Percentiles rank a stretch among this genome's conserved stretches.
Evolutionary conservation across 768 basidiomycete species (phyloP).

Genomic region (Lyophyllum shimeji): DNA sequence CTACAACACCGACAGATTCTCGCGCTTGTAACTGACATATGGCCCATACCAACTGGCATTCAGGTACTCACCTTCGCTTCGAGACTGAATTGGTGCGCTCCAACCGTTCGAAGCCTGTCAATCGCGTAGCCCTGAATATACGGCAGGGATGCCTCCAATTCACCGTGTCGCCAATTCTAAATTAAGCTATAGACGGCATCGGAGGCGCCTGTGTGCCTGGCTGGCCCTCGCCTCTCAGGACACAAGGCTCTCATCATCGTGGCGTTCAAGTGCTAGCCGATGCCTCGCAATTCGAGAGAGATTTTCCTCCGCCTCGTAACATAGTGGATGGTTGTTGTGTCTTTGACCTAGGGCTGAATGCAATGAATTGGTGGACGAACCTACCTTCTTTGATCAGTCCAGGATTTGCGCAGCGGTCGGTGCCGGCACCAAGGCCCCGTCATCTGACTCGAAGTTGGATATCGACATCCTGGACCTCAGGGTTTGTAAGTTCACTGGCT

Average conservation of each 20-base stretch:
- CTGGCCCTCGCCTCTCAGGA: not conserved
- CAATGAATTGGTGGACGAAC: not conserved
- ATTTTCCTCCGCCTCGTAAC: not conserved
- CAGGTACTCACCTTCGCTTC: not conserved
- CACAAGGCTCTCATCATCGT: not conserved
- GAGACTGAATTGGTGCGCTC: not conserved
- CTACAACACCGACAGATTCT: not conserved
- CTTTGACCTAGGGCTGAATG: not conserved
- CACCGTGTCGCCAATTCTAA: not conserved
- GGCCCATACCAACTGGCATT: not conserved
- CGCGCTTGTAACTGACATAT: not conserved
- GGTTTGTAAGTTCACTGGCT: not conserved
- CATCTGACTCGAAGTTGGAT: not conserved
- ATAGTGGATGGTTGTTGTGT: not conserved
- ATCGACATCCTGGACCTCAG: not conserved
- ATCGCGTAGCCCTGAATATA: not conserved
- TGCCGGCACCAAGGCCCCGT: not conserved
- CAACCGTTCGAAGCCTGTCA: not conserved
- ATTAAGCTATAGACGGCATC: not conserved
- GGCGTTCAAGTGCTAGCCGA: not conserved
- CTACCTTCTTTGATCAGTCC: not conserved
- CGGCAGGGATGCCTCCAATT: not conserved
- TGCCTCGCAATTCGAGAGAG: not conserved
- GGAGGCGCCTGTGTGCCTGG: conserved; percentile 1
- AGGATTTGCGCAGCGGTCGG: not conserved